phyloP scores from a whole-genome alignment of 441 rosid species.

The Croton setiger region DNA sequence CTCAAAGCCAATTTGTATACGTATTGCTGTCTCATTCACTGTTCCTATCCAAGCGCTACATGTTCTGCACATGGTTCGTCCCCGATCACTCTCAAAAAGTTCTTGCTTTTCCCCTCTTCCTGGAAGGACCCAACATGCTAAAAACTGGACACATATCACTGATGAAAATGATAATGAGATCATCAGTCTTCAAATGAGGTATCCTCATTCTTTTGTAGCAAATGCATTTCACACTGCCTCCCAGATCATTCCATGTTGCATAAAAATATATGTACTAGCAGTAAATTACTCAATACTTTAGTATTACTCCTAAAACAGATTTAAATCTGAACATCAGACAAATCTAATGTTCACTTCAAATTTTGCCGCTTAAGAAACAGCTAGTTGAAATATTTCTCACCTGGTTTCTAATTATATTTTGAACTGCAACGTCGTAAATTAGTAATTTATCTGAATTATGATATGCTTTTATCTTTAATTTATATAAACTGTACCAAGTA shows the following conservation, averaged over 20 bases:
- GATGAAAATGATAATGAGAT: slow-evolving; percentile 55
- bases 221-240: neutral
- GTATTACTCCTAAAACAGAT: slow-evolving; percentile 7
- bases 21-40: slow-evolving; percentile 62
- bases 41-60: slow-evolving; percentile 49
- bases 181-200: slow-evolving; percentile 78
- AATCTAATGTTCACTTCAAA: neutral
- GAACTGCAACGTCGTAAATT: neutral
- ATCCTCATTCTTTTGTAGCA: slow-evolving; percentile 21
- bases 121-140: slow-evolving; percentile 37
- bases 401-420: neutral
- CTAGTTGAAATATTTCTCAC: neutral
- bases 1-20: slow-evolving; percentile 53
- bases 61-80: slow-evolving; percentile 47
- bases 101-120: slow-evolving; percentile 49
- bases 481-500: neutral
- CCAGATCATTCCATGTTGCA: slow-evolving; percentile 6
- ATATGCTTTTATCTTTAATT: neutral
- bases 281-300: neutral
- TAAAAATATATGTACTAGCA: neutral
- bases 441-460: neutral
- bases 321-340: neutral
- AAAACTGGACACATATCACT: slow-evolving; percentile 40
- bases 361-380: slow-evolving; percentile 1
- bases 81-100: slow-evolving; percentile 32